Evolutionary conservation across 1,284 basidiomycete species (phyloP).

Genomic region (Polyporus tsugae): DNA sequence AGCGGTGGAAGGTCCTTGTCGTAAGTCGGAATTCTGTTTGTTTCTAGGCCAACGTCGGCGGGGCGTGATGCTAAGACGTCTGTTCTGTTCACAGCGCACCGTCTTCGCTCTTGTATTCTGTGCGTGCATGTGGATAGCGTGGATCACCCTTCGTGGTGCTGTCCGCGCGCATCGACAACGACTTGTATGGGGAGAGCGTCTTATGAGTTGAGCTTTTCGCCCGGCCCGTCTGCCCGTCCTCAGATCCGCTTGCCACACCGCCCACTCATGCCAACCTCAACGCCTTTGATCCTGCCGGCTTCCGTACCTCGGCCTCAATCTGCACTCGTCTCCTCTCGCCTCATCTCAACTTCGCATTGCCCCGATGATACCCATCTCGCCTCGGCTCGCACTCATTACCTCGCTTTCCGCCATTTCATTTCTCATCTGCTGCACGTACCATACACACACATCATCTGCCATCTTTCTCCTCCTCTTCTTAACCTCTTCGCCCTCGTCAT

Average conservation of each 20-base stretch:
- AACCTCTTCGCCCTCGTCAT: not conserved
- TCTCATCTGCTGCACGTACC: slow-evolving; percentile 19
- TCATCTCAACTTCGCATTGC: not conserved
- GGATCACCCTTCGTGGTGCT: slow-evolving; percentile 66
- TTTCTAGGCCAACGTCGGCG: not conserved
- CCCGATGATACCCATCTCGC: not conserved
- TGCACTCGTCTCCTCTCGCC: not conserved
- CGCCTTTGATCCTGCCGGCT: not conserved
- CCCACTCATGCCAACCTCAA: not conserved
- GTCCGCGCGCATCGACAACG: slow-evolving; percentile 75
- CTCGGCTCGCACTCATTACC: slow-evolving; percentile 1
- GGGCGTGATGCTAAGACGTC: not conserved
- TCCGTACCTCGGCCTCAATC: not conserved
- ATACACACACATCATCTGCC: slow-evolving; percentile 5
- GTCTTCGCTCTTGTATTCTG: slow-evolving; percentile 64
- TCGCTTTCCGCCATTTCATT: not conserved
- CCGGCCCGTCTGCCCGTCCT: not conserved
- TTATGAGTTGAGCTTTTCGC: slow-evolving; percentile 61
- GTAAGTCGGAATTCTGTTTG: slow-evolving; percentile 31
- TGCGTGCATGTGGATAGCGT: slow-evolving; percentile 64
- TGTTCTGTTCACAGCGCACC: slow-evolving; percentile 47
- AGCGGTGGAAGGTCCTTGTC: slow-evolving; percentile 67
- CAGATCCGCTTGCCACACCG: not conserved
- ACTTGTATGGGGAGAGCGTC: slow-evolving; percentile 77
- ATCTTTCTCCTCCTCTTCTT: not conserved